A percentile compares a stretch with the other conserved stretches of the same genome.
Conservation (phyloP, 495 filamentous ascomycete species). For the Bryoglossum gracile region DNA sequence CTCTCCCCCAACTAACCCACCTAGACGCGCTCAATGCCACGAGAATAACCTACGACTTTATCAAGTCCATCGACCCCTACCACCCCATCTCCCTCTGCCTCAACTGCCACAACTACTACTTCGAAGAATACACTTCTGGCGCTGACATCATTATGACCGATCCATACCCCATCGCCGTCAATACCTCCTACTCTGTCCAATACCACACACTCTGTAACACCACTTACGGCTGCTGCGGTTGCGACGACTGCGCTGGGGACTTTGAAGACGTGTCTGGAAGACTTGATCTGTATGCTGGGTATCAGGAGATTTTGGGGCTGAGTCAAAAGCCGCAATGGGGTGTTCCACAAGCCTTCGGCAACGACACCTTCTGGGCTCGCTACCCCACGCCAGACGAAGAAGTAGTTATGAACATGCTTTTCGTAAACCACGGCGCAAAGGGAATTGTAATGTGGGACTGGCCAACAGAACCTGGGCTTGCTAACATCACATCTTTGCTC, state of each 20-base stretch:
- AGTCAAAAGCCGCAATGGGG: slow-evolving; percentile 50
- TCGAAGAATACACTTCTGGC: slow-evolving; percentile 46
- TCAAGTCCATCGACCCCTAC: slow-evolving; percentile 55
- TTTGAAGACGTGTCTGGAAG: slow-evolving; percentile 49
- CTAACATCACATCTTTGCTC: slow-evolving; percentile 35
- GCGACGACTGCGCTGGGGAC: slow-evolving; percentile 54
- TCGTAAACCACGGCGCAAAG: slow-evolving; percentile 53
- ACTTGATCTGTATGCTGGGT: slow-evolving; percentile 41
- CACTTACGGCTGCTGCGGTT: slow-evolving; percentile 64
- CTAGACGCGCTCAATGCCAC: slow-evolving; percentile 46
- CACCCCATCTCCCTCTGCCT: slow-evolving; percentile 58
- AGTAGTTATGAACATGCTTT: slow-evolving; percentile 51
- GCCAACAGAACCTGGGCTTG: slow-evolving; percentile 37
- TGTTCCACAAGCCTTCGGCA: slow-evolving; percentile 57
- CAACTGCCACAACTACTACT: slow-evolving; percentile 66
- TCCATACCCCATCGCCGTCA: slow-evolving; percentile 57
- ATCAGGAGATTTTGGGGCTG: slow-evolving; percentile 35
- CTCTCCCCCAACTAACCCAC: slow-evolving; percentile 7
- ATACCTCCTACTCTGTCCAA: slow-evolving; percentile 37
- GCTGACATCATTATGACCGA: slow-evolving; percentile 61
- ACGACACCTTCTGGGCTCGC: slow-evolving; percentile 51
- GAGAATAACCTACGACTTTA: slow-evolving; percentile 29
- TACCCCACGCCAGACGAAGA: slow-evolving; percentile 49
- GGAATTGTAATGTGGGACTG: slow-evolving; percentile 43
- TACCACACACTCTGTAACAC: slow-evolving; percentile 51